Percentiles rank a stretch among this genome's conserved stretches.
phyloP scores from a whole-genome alignment of 805 yeast species.

The Nakazawaea laoshanensis region DNA sequence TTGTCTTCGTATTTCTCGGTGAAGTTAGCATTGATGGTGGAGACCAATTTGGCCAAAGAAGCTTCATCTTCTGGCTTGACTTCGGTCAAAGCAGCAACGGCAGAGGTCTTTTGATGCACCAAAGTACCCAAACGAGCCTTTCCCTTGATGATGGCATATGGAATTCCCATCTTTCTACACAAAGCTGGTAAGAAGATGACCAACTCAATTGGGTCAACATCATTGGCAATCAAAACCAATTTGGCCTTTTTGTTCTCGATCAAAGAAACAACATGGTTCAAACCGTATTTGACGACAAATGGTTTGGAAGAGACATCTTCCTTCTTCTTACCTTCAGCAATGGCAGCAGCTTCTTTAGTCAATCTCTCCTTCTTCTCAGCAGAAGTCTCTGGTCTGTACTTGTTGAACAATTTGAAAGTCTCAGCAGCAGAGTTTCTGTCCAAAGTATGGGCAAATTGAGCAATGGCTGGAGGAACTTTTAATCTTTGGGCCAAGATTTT shows the following conservation, averaged over 20 bases:
- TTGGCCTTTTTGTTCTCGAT: constrained; percentile 98
- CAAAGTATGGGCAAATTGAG: constrained; percentile 92
- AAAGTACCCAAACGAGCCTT: constrained; percentile 97
- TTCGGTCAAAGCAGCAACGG: constrained; percentile 96
- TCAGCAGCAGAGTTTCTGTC: constrained; percentile 99
- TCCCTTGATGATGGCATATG: constrained; percentile 97
- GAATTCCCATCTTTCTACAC: constrained; percentile 99
- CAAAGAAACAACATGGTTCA: constrained; percentile 96
- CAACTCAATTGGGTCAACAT: constrained; percentile 98
- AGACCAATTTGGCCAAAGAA: constrained; percentile 84
- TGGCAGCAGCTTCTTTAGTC: constrained; percentile 97
- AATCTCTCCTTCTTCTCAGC: constrained; percentile 99
- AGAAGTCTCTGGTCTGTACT: constrained; percentile 97
- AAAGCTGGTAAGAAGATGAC: constrained; percentile 97
- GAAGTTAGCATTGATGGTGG: constrained; percentile 92
- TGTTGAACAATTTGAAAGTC: constrained; percentile 95
- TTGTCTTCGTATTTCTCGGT: constrained; percentile 88
- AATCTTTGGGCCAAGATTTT: constrained; percentile 91
- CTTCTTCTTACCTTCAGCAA: constrained; percentile 96
- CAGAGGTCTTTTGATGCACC: constrained; percentile 95
- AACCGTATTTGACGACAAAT: constrained; percentile 94
- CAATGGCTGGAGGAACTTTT: constrained; percentile 97
- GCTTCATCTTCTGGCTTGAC: constrained; percentile 92
- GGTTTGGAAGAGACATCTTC: constrained; percentile 97
- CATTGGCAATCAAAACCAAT: constrained; percentile 95